phyloP scores from a whole-genome alignment of 257 asterid genomes.

The Orobanche coerulescens region DNA sequence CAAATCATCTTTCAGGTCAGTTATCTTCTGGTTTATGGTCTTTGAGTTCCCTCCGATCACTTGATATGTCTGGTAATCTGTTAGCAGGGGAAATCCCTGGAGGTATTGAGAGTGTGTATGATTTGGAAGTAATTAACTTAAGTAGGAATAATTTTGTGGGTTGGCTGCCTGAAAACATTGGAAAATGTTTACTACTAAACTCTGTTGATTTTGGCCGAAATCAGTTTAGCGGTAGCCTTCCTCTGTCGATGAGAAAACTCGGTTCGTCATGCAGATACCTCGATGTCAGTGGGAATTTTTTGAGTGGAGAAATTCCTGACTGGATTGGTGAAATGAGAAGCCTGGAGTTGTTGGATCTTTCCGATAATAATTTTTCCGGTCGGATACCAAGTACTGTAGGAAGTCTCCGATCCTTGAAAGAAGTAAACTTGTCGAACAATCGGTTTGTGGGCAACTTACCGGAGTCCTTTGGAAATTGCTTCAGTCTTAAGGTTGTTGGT shows the following conservation, averaged over 20 bases:
- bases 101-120: conserved; percentile 41
- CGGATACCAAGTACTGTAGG: conserved; percentile 41
- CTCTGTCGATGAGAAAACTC: conserved; percentile 52
- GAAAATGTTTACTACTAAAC: conserved; percentile 46
- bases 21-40: conserved; percentile 45
- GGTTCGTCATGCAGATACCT: conserved; percentile 33
- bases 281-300: conserved; percentile 41
- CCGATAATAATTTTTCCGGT: conserved; percentile 57
- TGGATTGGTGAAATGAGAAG: conserved; percentile 77
- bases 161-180: conserved; percentile 56
- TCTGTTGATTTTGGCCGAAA: conserved; percentile 50
- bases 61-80: conserved; percentile 63
- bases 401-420: conserved; percentile 40
- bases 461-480: conserved; percentile 45
- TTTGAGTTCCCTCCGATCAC: conserved; percentile 38
- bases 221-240: conserved; percentile 48
- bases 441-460: conserved; percentile 55
- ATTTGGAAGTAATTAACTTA: conserved; percentile 37
- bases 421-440: conserved; percentile 51
- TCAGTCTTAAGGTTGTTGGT: conserved; percentile 48
- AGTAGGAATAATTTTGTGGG: conserved; percentile 50
- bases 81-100: conserved; percentile 62
- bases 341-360: conserved; percentile 52
- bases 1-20: conserved; percentile 55
- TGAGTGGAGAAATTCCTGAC: conserved; percentile 55